Base-by-base conservation (phyloP, 1,284 basidiomycete species). In the Amylostereum areolatum region DNA sequence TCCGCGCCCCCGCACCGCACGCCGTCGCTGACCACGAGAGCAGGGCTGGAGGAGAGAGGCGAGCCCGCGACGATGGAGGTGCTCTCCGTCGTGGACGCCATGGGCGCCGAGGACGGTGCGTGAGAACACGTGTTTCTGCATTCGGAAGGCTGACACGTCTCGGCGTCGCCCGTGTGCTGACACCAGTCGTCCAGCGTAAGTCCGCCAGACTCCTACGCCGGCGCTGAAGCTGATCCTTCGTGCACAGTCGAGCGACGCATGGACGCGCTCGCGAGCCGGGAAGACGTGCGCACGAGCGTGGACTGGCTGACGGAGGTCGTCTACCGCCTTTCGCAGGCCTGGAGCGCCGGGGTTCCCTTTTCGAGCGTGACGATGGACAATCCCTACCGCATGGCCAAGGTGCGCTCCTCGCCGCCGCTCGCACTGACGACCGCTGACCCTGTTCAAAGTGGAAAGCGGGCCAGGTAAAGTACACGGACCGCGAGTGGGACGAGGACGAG, bases 221-320 rank as follows among this genome's bases (percentile, higher is more conserved):
- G 1, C 2, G 9, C 10, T 33, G 11, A 6, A n/a, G 10, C 11
- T 30, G 7, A 3, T n/a, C 28, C 35, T 47, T 50, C 50, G 49
- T 45, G 42, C 48, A 4, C 60, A 89, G 85, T 85, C 57, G 83
- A 86, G 60, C 71, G 72, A 53, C 76, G 76, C 65, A 84, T 78
- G 65, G 59, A 63, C 27, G 66, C 67, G 11, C 68, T 87, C 34
- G 74, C 77, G 1, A 68, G 70, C 46, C 78, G 75, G 58, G 64
- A 63, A 31, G 74, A 75, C 29, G 65, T 81, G 30, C 64, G 71
- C 28, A 70, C 68, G 43, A 81, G 70, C 55, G 80, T 91, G n/a
- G 89, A 90, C 64, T 90, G 83, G 80, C 66, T 89, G 28, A 85
- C 83, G 1, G 88, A 91, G 62, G 78, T 79, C 24, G 73, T 83